Evolutionary conservation across 2,329 filamentous ascomycete genomes (phyloP).

Genomic region (Xylaria sp.): DNA sequence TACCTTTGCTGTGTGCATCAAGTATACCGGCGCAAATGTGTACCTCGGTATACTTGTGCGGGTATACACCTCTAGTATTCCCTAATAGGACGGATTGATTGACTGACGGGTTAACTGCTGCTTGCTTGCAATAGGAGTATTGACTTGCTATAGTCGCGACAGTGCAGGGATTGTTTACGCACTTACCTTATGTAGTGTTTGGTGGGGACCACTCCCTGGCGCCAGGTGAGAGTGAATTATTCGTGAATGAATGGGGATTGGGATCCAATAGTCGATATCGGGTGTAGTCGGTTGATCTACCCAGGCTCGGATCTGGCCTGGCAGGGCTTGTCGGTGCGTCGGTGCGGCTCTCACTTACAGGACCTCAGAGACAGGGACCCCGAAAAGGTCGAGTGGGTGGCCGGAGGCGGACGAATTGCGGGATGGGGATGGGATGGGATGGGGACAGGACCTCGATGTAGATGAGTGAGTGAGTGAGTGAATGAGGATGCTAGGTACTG

Average conservation of each 20-base stretch:
- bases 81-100: not conserved
- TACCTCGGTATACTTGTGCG: not conserved
- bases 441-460: too few species aligned
- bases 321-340: conserved; percentile 23
- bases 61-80: not conserved
- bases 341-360: conserved; percentile 28
- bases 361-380: conserved; percentile 10
- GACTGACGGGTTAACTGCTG: too few species aligned
- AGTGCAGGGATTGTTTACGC: conserved; percentile 12
- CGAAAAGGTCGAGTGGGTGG: not conserved
- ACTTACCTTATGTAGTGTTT: not conserved
- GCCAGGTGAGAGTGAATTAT: not conserved
- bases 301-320: conserved; percentile 23
- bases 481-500: not conserved
- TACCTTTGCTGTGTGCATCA: too few species aligned
- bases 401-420: too few species aligned
- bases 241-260: not conserved
- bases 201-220: not conserved
- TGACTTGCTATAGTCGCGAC: not conserved
- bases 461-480: not conserved
- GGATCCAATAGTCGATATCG: conserved; percentile 26
- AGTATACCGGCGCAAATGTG: not conserved
- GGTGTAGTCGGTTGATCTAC: conserved; percentile 23
- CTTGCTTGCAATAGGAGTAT: not conserved
- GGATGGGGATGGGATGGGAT: too few species aligned